Base-by-base conservation (phyloP, 768 basidiomycete genomes). In the Crassisporium funariophilum region DNA sequence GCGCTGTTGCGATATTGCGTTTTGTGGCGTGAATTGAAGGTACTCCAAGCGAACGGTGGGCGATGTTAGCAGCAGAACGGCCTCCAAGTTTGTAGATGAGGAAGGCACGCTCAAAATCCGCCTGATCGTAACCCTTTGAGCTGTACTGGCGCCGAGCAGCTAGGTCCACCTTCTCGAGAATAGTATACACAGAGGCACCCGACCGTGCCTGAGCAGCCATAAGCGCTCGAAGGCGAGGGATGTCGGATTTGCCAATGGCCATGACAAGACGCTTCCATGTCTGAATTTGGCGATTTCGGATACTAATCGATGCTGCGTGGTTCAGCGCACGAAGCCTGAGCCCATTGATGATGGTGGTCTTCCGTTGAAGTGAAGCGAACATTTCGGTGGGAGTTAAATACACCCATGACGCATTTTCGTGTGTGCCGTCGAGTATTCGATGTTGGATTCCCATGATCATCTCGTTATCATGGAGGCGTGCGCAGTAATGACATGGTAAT, bases 61-160 rank as follows among this genome's bases (percentile, higher is more conserved):
- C 48, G 41, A 56, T 56, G 13, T 44, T 40, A 11, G 55, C 52
- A 16, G 55, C 55, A n/a, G 48, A 22, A 36, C 45, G 44, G n/a
- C 55, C 50, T 5, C 55, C 52, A 1, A 56, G 44, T 35, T 56
- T 56, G 23, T 47, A 56, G 13, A 56, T 56, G 1, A 56, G 40
- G 27, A 44, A 56, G 9, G 51, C 44, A 2, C 33, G 33, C 36
- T 56, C 37, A 39, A 43, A 56, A 35, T 56, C 49, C 15, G 51
- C 20, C 19, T 27, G 24, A 4, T 27, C 19, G 37, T 55, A 55
- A 1, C 54, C 43, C 4, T 21, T 13, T 19, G 55, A 45, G 20
- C 20, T 29, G 36, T 53, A 56, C 6, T 22, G 29, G 13, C 22
- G 25, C 20, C 15, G 15, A 4, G 55, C 55, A 17, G 55, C 55